phyloP scores from a whole-genome alignment of 805 yeast species.

The Saturnispora besseyi region DNA sequence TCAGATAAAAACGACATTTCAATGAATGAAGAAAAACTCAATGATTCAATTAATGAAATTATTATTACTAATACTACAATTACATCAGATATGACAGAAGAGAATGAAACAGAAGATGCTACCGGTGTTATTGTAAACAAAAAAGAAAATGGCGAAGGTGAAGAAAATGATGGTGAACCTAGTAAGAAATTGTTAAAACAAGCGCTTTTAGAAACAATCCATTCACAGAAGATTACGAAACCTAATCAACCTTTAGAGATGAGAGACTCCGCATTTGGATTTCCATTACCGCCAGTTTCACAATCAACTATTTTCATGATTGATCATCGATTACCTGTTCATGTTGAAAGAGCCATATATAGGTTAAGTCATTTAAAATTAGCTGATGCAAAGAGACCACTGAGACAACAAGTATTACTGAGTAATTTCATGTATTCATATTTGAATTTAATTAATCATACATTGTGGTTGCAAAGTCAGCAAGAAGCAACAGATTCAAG shows the following conservation, averaged over 20 bases:
- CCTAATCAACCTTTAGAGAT: constrained; percentile 52
- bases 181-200: constrained; percentile 8
- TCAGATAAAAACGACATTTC: background rate
- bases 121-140: background rate
- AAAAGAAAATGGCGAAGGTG: background rate
- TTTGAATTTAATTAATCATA: constrained; percentile 88
- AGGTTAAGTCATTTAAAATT: constrained; percentile 85
- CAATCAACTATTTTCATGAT: constrained; percentile 70
- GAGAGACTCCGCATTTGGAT: constrained; percentile 80
- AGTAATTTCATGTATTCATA: constrained; percentile 98
- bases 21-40: background rate
- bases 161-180: constrained; percentile 5
- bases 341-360: constrained; percentile 93
- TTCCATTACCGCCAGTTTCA: constrained; percentile 76
- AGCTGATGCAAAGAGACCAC: constrained; percentile 87
- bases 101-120: background rate
- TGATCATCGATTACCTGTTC: constrained; percentile 83
- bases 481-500: constrained; percentile 27
- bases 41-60: background rate
- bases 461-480: constrained; percentile 61
- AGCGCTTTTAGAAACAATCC: constrained; percentile 19
- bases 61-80: constrained; percentile 6
- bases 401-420: constrained; percentile 84
- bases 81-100: background rate
- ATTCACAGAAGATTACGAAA: constrained; percentile 21